Evolutionary conservation across 2,329 filamentous ascomycete genomes (phyloP).

Genomic region (Thielaviopsis ethacetica): DNA sequence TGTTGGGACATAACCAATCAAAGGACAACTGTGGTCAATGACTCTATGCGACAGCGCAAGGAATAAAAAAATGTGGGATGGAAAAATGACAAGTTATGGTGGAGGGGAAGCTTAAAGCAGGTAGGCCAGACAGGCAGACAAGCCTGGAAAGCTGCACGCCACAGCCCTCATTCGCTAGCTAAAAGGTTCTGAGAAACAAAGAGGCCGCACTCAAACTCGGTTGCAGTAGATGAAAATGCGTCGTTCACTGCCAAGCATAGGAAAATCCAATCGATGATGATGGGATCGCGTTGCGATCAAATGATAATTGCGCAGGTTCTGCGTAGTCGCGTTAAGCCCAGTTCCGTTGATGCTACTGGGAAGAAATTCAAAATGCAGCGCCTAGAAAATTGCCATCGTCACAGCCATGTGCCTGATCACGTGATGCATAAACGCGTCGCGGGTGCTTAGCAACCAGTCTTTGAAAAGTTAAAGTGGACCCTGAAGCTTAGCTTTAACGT

Average conservation of each 20-base stretch:
- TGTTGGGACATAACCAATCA: slow-evolving; percentile 4
- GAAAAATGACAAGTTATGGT: not conserved
- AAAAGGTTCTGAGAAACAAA: not conserved
- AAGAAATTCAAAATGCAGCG: slow-evolving; percentile 5
- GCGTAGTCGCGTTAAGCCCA: slow-evolving; percentile 4
- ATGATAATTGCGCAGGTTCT: not conserved
- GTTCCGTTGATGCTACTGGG: slow-evolving; percentile 2
- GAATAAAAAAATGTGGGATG: slow-evolving; percentile 8
- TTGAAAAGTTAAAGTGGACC: slow-evolving; percentile 4
- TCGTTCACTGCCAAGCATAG: not conserved
- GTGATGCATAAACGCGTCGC: not conserved
- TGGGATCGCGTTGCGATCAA: slow-evolving; percentile 1
- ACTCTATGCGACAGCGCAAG: not conserved
- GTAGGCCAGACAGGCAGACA: slow-evolving; percentile 27
- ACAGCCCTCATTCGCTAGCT: slow-evolving; percentile 30
- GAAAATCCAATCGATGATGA: not conserved
- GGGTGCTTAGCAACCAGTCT: not conserved
- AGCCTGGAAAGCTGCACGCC: slow-evolving; percentile 31
- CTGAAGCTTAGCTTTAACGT: not conserved
- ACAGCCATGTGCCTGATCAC: slow-evolving; percentile 9
- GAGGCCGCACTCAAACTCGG: not conserved
- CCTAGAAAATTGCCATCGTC: slow-evolving; percentile 9
- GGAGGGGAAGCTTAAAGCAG: slow-evolving; percentile 4
- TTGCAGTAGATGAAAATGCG: not conserved
- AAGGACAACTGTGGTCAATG: not conserved